These are phyloP conservation scores for Beauveria sp. DNA, from an alignment of 2,329 filamentous ascomycete species.

Conservation along the genomic window DNA sequence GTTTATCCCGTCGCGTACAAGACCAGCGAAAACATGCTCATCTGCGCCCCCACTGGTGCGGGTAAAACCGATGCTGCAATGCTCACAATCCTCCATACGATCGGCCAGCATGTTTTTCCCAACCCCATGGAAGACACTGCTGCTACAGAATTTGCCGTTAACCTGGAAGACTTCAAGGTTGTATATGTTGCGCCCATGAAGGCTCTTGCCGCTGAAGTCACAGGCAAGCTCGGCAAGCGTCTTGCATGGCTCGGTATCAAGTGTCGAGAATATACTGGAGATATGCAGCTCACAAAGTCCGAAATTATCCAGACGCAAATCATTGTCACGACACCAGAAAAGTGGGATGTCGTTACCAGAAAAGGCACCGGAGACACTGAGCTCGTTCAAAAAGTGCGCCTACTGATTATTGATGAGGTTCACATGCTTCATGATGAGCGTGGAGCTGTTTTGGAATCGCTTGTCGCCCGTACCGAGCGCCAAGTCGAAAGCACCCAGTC, in stretches of 20 bases:
- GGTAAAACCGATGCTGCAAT: slow-evolving; percentile 99
- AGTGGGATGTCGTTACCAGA: slow-evolving; percentile 97
- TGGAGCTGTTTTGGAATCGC: slow-evolving; percentile 88
- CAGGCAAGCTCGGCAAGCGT: slow-evolving; percentile 84
- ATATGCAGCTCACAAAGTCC: slow-evolving; percentile 96
- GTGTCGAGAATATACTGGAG: slow-evolving; percentile 89
- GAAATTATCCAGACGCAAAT: slow-evolving; percentile 96
- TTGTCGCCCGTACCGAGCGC: slow-evolving; percentile 89
- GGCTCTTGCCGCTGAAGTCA: slow-evolving; percentile 91
- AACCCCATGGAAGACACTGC: slow-evolving; percentile 68
- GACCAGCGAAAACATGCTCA: slow-evolving; percentile 96
- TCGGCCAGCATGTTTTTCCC: slow-evolving; percentile 77
- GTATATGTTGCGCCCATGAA: slow-evolving; percentile 99
- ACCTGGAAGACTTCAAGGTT: slow-evolving; percentile 88
- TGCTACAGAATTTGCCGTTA: slow-evolving; percentile 73
- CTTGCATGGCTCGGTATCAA: slow-evolving; percentile 90
- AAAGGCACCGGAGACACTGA: slow-evolving; percentile 98
- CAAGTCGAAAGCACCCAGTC: slow-evolving; percentile 98
- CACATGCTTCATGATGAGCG: slow-evolving; percentile 99
- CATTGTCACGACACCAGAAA: slow-evolving; percentile 96
- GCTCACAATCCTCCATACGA: slow-evolving; percentile 86
- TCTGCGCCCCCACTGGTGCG: slow-evolving; percentile 94
- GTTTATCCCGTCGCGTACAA: slow-evolving; percentile 93
- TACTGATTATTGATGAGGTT: slow-evolving; percentile 97
- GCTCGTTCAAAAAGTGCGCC: slow-evolving; percentile 89